These are phyloP conservation scores for Phoenix roebelenii DNA, from an alignment of 176 grass and related monocot genomes.

Conservation along the genomic window DNA sequence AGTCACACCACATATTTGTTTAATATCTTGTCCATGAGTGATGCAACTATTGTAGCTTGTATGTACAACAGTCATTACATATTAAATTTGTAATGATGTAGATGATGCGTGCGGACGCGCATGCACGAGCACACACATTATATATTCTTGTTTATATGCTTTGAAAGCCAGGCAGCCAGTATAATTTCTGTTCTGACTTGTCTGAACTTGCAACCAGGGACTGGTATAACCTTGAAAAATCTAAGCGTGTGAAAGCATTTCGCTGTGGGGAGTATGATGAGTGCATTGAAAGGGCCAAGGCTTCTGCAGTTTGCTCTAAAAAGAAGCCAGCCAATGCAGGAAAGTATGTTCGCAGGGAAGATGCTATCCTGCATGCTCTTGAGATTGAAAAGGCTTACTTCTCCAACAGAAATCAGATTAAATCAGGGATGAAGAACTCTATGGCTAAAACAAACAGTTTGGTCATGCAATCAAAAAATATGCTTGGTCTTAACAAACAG, in stretches of 20 bases:
- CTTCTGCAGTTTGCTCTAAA: slow-evolving; percentile 31
- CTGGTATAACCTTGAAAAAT: slow-evolving; percentile 96
- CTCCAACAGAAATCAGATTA: slow-evolving; percentile 33
- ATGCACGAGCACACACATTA: too few relatives aligned
- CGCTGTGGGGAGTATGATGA: slow-evolving; percentile 91
- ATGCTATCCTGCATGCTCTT: slow-evolving; percentile 94
- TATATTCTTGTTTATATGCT: too few relatives aligned
- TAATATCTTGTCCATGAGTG: too few relatives aligned
- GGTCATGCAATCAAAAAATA: slow-evolving; percentile 48
- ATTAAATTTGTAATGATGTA: too few relatives aligned
- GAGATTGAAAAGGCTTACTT: slow-evolving; percentile 68
- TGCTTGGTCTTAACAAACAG: slow-evolving; percentile 47
- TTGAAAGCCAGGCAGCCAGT: background rate
- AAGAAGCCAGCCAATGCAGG: slow-evolving; percentile 53
- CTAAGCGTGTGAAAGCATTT: slow-evolving; percentile 83
- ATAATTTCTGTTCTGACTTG: slow-evolving; percentile 13
- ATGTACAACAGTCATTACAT: too few relatives aligned
- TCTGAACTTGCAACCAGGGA: slow-evolving; percentile 49
- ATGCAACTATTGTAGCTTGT: too few relatives aligned
- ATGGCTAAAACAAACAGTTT: slow-evolving; percentile 15
- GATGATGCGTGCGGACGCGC: too few relatives aligned
- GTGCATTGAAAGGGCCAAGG: slow-evolving; percentile 76
- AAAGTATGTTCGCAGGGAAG: slow-evolving; percentile 96
- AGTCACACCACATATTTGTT: too few relatives aligned
- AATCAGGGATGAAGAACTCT: slow-evolving; percentile 9